Evolutionary conservation across 306 rosid species (phyloP).

Genomic region (Neltuma alba): DNA sequence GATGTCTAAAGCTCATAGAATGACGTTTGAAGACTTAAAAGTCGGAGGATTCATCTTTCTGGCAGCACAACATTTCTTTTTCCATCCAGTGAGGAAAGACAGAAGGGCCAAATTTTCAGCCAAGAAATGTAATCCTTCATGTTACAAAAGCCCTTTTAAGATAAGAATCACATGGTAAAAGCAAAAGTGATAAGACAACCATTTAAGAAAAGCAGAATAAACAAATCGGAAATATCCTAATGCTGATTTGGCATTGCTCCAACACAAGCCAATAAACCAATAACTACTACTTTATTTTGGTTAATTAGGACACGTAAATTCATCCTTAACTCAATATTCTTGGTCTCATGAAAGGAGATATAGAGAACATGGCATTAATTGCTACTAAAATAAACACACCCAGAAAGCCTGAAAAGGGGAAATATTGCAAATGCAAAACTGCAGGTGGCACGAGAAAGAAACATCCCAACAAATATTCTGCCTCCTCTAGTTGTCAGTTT

Average conservation of each 20-base stretch:
- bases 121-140: not conserved
- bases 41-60: not conserved
- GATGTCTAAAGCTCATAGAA: not conserved
- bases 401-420: not conserved
- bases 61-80: not conserved
- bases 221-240: not conserved
- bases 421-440: not conserved
- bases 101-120: constrained; percentile 2
- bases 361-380: constrained; percentile 17
- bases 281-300: not conserved
- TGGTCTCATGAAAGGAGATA: not conserved
- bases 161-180: not conserved
- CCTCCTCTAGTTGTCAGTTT: constrained; percentile 2
- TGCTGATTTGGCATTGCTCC: not conserved
- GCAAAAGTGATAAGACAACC: constrained; percentile 7
- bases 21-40: not conserved
- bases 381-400: constrained; percentile 13
- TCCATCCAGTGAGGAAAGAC: constrained; percentile 7
- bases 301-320: not conserved
- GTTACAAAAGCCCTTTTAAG: not conserved
- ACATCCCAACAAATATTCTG: not conserved
- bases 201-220: constrained; percentile 9
- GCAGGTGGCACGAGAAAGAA: not conserved
- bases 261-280: constrained; percentile 17
- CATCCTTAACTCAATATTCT: not conserved